Evolutionary conservation across 2,329 filamentous ascomycete species (phyloP).

Genomic region (Knufia fluminis): DNA sequence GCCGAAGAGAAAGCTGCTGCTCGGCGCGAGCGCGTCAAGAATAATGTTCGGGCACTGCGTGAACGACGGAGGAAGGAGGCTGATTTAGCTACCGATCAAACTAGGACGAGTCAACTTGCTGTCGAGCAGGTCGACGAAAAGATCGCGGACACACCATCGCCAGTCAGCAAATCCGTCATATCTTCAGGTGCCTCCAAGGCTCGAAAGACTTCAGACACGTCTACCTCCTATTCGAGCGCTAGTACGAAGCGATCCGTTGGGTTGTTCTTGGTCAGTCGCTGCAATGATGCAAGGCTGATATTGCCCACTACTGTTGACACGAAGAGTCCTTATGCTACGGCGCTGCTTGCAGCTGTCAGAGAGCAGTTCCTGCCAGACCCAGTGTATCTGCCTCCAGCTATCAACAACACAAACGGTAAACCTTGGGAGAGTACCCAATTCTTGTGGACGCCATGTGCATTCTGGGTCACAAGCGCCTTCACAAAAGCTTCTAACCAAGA

Average conservation of each 20-base stretch:
- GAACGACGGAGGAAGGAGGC: slow-evolving; percentile 6
- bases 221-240: neutral
- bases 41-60: slow-evolving; percentile 12
- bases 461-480: slow-evolving; percentile 11
- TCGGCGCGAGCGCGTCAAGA: slow-evolving; percentile 12
- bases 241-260: neutral
- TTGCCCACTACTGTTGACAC: neutral
- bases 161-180: neutral
- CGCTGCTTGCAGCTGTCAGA: slow-evolving; percentile 5
- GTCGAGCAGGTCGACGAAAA: neutral
- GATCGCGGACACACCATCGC: neutral
- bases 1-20: slow-evolving; percentile 12
- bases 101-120: neutral
- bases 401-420: neutral
- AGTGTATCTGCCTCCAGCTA: neutral
- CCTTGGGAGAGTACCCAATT: neutral
- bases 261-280: neutral
- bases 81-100: neutral
- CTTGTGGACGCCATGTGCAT: slow-evolving; percentile 11
- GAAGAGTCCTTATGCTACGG: slow-evolving; percentile 3
- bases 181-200: neutral
- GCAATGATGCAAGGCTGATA: neutral
- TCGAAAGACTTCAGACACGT: neutral
- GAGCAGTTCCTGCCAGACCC: slow-evolving; percentile 8
- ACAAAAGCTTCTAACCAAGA: slow-evolving; percentile 4